Percentiles rank a stretch among this genome's conserved stretches.
phyloP scores from a whole-genome alignment of 2,329 filamentous ascomycete genomes.

The Aspergillus sp. region DNA sequence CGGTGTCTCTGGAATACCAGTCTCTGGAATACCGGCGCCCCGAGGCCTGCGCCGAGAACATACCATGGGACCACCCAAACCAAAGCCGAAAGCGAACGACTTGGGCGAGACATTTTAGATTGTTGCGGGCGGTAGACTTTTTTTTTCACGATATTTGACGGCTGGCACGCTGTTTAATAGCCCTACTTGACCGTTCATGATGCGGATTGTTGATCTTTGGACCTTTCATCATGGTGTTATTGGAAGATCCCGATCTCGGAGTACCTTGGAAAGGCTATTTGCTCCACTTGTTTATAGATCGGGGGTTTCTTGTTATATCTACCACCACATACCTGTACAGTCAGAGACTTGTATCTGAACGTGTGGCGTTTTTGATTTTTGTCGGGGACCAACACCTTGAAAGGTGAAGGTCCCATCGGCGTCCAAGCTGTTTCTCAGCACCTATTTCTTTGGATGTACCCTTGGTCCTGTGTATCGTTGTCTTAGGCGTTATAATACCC shows the following conservation, averaged over 20 bases:
- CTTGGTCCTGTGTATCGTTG: constrained; percentile 25
- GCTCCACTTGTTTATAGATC: constrained; percentile 18
- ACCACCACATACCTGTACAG: constrained; percentile 4
- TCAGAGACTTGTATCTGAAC: constrained; percentile 12
- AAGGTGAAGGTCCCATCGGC: constrained; percentile 17
- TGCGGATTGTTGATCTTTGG: constrained; percentile 10
- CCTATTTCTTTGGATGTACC: constrained; percentile 19
- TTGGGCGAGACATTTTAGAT: constrained; percentile 58
- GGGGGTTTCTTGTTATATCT: constrained; percentile 10
- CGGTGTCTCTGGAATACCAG: constrained; percentile 40
- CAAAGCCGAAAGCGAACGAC: constrained; percentile 53
- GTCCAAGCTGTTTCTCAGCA: constrained; percentile 42
- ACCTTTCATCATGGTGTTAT: constrained; percentile 10
- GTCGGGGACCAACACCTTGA: constrained; percentile 9
- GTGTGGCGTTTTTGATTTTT: constrained; percentile 15
- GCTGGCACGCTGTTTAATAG: constrained; percentile 19
- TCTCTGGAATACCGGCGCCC: constrained; percentile 39
- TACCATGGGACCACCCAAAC: constrained; percentile 49
- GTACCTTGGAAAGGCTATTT: constrained; percentile 12
- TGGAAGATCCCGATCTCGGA: constrained; percentile 8
- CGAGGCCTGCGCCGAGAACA: constrained; percentile 40
- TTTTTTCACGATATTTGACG: constrained; percentile 21
- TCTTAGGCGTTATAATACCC: constrained; percentile 38
- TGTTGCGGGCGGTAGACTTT: constrained; percentile 1
- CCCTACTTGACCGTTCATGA: constrained; percentile 14